These are phyloP conservation scores for Ophiostoma triangulosporum DNA, from an alignment of 2,329 filamentous ascomycete genomes.

Conservation along the genomic window DNA sequence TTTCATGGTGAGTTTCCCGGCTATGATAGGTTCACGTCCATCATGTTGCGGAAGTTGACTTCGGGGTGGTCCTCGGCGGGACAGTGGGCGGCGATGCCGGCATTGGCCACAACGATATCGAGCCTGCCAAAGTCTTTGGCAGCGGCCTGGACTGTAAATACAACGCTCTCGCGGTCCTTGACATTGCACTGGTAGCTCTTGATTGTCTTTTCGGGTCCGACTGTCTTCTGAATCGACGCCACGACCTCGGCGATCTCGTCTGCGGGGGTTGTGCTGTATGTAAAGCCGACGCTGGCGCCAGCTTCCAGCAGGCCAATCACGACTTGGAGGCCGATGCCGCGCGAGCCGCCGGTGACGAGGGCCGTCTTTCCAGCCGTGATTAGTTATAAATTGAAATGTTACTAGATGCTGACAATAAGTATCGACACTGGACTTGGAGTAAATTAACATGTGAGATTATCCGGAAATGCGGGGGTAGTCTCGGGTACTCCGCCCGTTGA, in stretches of 20 bases:
- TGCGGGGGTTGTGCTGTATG: constrained; percentile 56
- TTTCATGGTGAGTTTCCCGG: no score
- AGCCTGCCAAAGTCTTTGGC: constrained; percentile 57
- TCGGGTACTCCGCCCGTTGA: no score
- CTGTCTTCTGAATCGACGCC: constrained; percentile 51
- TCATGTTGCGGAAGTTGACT: constrained; percentile 54
- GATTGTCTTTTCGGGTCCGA: constrained; percentile 40
- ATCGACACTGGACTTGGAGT: no score
- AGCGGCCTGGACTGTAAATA: constrained; percentile 36
- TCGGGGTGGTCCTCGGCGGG: constrained; percentile 51
- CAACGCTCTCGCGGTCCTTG: constrained; percentile 36
- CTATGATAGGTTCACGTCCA: constrained; percentile 61
- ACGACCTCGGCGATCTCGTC: constrained; percentile 52
- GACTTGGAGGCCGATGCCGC: constrained; percentile 56
- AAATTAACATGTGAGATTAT: no score
- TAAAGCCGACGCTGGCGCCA: constrained; percentile 57
- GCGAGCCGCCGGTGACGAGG: constrained; percentile 55
- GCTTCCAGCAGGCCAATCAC: constrained; percentile 56
- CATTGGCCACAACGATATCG: constrained; percentile 69
- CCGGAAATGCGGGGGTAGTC: no score
- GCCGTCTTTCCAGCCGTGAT: constrained; percentile 50
- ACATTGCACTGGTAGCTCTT: constrained; percentile 51
- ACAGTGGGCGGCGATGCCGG: constrained; percentile 57
- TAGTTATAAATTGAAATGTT: no score
- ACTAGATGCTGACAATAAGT: no score